Base-by-base conservation (phyloP, 352 stramenopile species). In the Phytopythium cucurbitacearum region DNA sequence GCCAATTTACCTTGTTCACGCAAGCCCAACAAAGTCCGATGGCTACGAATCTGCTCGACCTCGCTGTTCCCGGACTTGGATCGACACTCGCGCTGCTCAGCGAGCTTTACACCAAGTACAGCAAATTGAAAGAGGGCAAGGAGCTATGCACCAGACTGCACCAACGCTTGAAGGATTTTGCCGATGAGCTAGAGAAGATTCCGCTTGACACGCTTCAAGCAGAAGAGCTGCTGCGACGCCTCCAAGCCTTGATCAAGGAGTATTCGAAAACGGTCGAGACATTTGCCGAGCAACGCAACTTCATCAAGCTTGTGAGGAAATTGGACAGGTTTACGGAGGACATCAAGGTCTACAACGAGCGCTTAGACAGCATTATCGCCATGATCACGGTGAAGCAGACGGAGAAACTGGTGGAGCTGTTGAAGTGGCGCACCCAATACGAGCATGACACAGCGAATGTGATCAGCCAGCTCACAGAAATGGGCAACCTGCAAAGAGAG, bases 331-430 rank as follows among this genome's bases (percentile, higher is more conserved):
- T 66, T 37, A 37, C n/a, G 0, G 53, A 66, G 8, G 46, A 61
- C 13, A 47, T 62, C 33, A 53, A 61, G 48, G 12, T 59, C 37
- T 66, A 49, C 49, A 62, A 66, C 44, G 59, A 62, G 38, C 48
- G 44, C 5, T 47, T 66, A 4, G 59, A 66, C 9, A 48, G 43
- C 32, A 41, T 66, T 32, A 48, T 51, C 15, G 32, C 4, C 21
- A 39, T 51, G 32, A 7, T 48, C 8, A 46, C 48, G 4, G 43
- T 57, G 16, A 57, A 47, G 7, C 53, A 53, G 11, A 40, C 44
- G 7, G 42, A 43, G 12, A 55, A 13, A 10, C 49, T 66, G 2
- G 13, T 62, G 5, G 11, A 58, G 21, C 2, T 28, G 21, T 2
- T 28, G 21, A 28, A 28, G n/a, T 66, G 59, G 59, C 59, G 53